Evolutionary conservation across 257 asterid genomes (phyloP).

Genomic region (Salvia splendens): DNA sequence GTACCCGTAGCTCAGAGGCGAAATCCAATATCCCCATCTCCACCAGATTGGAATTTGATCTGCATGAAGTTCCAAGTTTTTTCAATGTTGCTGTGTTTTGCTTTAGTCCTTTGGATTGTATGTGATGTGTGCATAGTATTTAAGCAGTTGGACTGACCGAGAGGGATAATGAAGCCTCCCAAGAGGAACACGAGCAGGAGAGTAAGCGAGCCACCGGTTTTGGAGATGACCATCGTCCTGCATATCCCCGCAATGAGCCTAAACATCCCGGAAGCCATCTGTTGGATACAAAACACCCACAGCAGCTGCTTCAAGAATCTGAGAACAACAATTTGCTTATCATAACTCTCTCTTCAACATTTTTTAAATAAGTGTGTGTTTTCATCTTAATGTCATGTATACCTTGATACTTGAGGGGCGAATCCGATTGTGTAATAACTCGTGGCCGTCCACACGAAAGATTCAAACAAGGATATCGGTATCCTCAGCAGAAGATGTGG

Average conservation of each 20-base stretch:
- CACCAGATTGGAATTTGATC: constrained; percentile 66
- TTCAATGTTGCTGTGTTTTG: background rate
- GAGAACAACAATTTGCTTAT: constrained; percentile 8
- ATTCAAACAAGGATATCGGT: constrained; percentile 63
- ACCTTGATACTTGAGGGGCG: constrained; percentile 83
- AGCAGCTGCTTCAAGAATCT: constrained; percentile 67
- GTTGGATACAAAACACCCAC: constrained; percentile 59
- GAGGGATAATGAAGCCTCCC: constrained; percentile 74
- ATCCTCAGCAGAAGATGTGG: constrained; percentile 59
- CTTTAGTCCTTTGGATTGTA: background rate
- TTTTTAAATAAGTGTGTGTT: background rate
- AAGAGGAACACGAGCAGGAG: constrained; percentile 60
- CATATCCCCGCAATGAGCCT: constrained; percentile 62
- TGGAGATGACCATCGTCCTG: constrained; percentile 62
- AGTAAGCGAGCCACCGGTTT: constrained; percentile 61
- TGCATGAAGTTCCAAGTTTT: constrained; percentile 16
- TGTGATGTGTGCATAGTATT: background rate
- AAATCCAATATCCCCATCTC: constrained; percentile 72
- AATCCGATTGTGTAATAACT: constrained; percentile 68
- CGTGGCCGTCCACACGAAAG: constrained; percentile 52
- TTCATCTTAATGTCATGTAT: background rate
- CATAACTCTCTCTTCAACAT: background rate
- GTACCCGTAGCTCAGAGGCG: constrained; percentile 59
- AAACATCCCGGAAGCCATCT: constrained; percentile 69
- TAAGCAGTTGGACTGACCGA: constrained; percentile 42